Base-by-base conservation (phyloP, 805 yeast species). In the Wickerhamomyces ciferrii region DNA sequence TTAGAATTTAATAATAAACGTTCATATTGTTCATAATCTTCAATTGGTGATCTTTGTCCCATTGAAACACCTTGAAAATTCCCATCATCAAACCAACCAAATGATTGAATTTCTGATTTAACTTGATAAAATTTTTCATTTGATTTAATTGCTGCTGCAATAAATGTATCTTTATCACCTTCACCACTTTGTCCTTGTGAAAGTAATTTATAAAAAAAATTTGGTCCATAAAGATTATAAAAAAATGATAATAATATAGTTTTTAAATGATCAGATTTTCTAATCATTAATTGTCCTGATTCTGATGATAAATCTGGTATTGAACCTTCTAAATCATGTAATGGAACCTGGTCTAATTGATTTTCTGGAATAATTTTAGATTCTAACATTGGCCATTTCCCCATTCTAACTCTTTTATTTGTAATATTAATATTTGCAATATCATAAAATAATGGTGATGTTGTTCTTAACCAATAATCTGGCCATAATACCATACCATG, bases 141-240 rank as follows among this genome's bases (percentile, higher is more conserved):
- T 56, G 78, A 56, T 1, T 67, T 81, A 45, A 73, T 70, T 3
- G 90, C 87, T 1, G 88, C 90, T 10, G 84, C 79, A 36, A 80
- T 74, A 53, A 83, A 84, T 0, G 92, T 83, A 57, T 85, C 92
- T 59, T 85, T 85, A 58, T 85, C 92, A 43, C 92, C 91, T 67
- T 84, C 86, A 24, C 92, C 92, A 1, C 88, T 81, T 23, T 79
- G 71, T 4, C 88, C 88, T 58, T 84, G 91, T 0, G 87, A 76
- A 52, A 85, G 69, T 47, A 85, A 62, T 11, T 83, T 84, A 55
- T 84, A 85, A 60, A 79, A 85, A 65, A 75, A 80, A 9, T 70
- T 62, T 1, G 89, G 89, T 0, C 92, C 91, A 61, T 70, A 68
- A 1, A 80, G 63, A 53, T 85, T 84, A 61, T 85, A 85, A 61